Percentiles rank a stretch among this genome's conserved stretches.
Evolutionary conservation across 495 filamentous ascomycete genomes (phyloP).

Genomic region (Penicillium cataractarum): DNA sequence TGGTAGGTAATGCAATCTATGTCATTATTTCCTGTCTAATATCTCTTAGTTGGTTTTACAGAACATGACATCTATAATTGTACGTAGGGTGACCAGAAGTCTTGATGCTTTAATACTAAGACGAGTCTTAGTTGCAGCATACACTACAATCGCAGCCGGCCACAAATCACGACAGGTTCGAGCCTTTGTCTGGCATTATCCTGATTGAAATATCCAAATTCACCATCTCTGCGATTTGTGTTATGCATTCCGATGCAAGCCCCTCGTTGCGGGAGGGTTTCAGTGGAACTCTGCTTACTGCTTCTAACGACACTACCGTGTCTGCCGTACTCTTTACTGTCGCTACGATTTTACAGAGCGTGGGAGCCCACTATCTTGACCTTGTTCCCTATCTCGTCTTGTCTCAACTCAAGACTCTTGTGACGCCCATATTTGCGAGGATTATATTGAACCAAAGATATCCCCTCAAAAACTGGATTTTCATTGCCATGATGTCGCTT

Average conservation of each 20-base stretch:
- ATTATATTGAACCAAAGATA: background rate
- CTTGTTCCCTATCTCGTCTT: background rate
- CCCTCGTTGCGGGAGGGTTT: background rate
- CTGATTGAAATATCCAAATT: conserved; percentile 1
- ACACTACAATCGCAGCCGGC: background rate
- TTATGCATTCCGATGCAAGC: background rate
- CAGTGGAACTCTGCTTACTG: background rate
- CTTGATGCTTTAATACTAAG: background rate
- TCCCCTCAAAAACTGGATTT: conserved; percentile 1
- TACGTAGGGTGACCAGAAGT: background rate
- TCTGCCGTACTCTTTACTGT: background rate
- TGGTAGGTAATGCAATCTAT: background rate
- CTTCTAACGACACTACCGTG: background rate
- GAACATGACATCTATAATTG: conserved; percentile 8
- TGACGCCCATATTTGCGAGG: background rate
- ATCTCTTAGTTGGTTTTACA: background rate
- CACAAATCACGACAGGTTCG: background rate
- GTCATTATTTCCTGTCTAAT: background rate
- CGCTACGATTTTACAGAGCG: conserved; percentile 1
- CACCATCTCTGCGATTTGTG: background rate
- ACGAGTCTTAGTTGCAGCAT: background rate
- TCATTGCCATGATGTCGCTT: conserved; percentile 1
- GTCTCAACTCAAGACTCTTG: background rate
- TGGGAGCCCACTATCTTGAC: conserved; percentile 3
- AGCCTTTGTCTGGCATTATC: background rate